Evolutionary conservation across 2,329 filamentous ascomycete genomes (phyloP).

Genomic region (Drechslerella coelobrocha): DNA sequence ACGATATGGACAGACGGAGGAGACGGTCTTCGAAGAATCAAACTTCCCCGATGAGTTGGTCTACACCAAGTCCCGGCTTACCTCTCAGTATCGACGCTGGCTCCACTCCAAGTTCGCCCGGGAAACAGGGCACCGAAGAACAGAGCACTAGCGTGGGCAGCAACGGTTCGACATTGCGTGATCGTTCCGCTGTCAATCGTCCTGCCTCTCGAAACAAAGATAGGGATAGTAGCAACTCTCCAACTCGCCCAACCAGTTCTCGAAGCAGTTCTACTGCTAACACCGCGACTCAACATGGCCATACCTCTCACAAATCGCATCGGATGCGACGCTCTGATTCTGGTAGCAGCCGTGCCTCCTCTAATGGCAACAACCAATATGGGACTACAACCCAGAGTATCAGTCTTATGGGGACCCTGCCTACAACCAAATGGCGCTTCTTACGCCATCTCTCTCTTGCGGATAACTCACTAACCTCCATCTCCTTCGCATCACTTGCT

Average conservation of each 20-base stretch:
- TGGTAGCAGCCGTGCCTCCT: conserved; percentile 81
- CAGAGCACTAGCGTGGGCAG: conserved; percentile 45
- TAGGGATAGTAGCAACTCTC: conserved; percentile 79
- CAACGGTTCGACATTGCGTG: conserved; percentile 49
- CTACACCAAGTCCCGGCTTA: conserved; percentile 59
- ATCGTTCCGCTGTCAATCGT: conserved; percentile 51
- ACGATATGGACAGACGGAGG: conserved; percentile 92
- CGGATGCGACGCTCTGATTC: conserved; percentile 87
- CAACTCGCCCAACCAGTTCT: conserved; percentile 75
- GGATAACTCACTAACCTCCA: conserved; percentile 85
- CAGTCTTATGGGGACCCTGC: conserved; percentile 69
- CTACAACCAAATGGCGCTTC: conserved; percentile 91
- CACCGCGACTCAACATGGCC: conserved; percentile 23
- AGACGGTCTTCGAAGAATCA: conserved; percentile 86
- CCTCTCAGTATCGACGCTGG: conserved; percentile 49
- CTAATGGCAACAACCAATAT: conserved; percentile 52
- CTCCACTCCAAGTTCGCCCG: conserved; percentile 40
- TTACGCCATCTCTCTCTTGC: conserved; percentile 87
- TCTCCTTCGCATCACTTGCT: conserved; percentile 75
- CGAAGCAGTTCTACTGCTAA: conserved; percentile 69
- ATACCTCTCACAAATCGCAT: conserved; percentile 67
- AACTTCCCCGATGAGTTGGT: conserved; percentile 76
- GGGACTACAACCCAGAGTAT: conserved; percentile 47
- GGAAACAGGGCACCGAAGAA: conserved; percentile 37
- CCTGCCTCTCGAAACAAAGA: conserved; percentile 54